A percentile compares a stretch with the other conserved stretches of the same genome.
Evolutionary conservation across 1,284 basidiomycete genomes (phyloP).

Genomic region (Naganishia sp.): DNA sequence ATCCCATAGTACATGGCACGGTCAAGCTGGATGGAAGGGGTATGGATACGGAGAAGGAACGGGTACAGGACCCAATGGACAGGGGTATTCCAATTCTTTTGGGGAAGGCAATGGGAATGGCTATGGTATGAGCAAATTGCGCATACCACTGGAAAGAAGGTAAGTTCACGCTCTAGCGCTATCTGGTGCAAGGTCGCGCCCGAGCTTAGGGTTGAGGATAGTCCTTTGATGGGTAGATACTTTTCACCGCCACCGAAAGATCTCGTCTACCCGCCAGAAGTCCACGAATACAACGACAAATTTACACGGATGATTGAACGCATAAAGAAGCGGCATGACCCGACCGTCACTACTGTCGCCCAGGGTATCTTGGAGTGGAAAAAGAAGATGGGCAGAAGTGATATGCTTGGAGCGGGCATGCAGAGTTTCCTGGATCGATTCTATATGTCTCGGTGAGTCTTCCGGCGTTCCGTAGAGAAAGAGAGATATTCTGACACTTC

Average conservation of each 20-base stretch:
- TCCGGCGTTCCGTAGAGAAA: no score
- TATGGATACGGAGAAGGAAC: slow-evolving; percentile 28
- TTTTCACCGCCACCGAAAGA: slow-evolving; percentile 69
- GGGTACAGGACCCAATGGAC: slow-evolving; percentile 18
- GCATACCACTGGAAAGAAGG: slow-evolving; percentile 54
- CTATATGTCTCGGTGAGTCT: slow-evolving; percentile 74
- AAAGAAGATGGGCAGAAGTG: slow-evolving; percentile 47
- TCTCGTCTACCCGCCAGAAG: slow-evolving; percentile 84
- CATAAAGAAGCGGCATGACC: slow-evolving; percentile 95
- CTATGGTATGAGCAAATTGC: slow-evolving; percentile 38
- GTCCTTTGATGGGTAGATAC: slow-evolving; percentile 62
- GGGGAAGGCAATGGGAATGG: slow-evolving; percentile 36
- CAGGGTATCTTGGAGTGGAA: slow-evolving; percentile 75
- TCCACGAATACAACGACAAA: slow-evolving; percentile 87
- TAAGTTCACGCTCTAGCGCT: slow-evolving; percentile 31
- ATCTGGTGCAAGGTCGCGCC: background rate
- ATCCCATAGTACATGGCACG: slow-evolving; percentile 20
- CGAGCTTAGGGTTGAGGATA: slow-evolving; percentile 11
- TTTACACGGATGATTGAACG: slow-evolving; percentile 86
- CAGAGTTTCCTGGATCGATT: slow-evolving; percentile 96
- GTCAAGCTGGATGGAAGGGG: slow-evolving; percentile 18
- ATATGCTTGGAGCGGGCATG: slow-evolving; percentile 69
- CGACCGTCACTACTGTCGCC: slow-evolving; percentile 94
- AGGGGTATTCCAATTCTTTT: slow-evolving; percentile 34
- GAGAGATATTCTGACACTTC: background rate